Conservation (phyloP, 176 grass and related monocot genomes). For the Pharus latifolius region DNA sequence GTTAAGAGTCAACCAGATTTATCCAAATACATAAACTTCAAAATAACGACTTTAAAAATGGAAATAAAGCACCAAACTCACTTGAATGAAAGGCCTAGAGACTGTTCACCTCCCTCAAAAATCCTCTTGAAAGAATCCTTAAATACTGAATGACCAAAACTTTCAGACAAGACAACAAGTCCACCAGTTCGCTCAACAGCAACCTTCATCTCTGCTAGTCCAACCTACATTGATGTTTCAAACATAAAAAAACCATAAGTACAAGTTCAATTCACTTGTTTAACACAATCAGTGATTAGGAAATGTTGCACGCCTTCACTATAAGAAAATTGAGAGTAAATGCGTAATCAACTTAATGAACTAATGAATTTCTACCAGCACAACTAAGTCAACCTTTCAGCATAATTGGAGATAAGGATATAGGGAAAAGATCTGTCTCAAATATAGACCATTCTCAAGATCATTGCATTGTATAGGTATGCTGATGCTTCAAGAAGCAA, state of each 20-base stretch:
- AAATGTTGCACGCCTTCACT: no score
- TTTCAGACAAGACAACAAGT: conserved; percentile 95
- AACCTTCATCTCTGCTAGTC: conserved; percentile 95
- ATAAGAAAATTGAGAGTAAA: background rate
- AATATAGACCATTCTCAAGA: no score
- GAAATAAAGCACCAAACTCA: conserved; percentile 31
- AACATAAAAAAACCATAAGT: background rate
- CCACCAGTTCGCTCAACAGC: conserved; percentile 96
- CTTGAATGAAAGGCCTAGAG: conserved; percentile 95
- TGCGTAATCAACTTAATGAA: background rate
- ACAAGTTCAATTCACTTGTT: background rate
- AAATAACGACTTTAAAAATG: background rate
- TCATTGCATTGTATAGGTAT: background rate
- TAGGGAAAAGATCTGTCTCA: no score
- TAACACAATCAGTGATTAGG: background rate
- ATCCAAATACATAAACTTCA: background rate
- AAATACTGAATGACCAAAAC: conserved; percentile 94
- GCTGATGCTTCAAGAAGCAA: no score
- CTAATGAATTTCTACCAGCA: background rate
- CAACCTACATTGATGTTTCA: conserved; percentile 50
- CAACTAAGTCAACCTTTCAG: background rate
- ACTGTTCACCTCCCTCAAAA: conserved; percentile 77
- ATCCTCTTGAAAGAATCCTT: conserved; percentile 96
- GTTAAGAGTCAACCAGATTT: background rate
- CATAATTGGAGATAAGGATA: no score